Conservation (phyloP, 2,329 filamentous ascomycete genomes). For the Cercospora sesami region DNA sequence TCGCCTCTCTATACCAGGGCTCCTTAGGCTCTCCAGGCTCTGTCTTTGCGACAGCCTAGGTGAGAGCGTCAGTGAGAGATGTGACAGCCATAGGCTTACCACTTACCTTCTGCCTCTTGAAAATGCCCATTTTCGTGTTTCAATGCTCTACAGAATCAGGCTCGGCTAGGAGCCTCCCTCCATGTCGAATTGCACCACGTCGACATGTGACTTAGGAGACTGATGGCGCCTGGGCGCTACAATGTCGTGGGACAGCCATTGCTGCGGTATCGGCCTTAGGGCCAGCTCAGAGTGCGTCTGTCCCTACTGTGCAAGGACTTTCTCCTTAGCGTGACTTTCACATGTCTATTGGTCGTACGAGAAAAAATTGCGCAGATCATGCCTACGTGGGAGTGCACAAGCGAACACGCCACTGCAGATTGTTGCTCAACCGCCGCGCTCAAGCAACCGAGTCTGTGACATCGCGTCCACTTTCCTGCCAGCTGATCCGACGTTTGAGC, state of each 20-base stretch:
- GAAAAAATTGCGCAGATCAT: not conserved
- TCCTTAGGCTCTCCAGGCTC: conserved; percentile 13
- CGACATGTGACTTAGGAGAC: conserved; percentile 1
- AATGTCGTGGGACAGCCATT: conserved; percentile 7
- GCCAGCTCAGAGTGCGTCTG: not conserved
- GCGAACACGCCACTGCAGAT: not conserved
- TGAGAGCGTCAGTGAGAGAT: not conserved
- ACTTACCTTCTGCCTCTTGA: conserved; percentile 15
- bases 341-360: not conserved
- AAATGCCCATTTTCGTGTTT: conserved; percentile 15
- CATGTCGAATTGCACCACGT: not conserved
- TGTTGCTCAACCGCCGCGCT: not conserved
- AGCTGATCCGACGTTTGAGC: not conserved
- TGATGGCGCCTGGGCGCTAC: not conserved
- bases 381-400: conserved; percentile 1
- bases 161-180: not conserved
- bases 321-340: not conserved
- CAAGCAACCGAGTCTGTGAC: not conserved
- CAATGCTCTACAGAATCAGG: not conserved
- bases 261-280: conserved; percentile 19
- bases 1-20: conserved; percentile 18
- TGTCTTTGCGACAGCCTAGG: not conserved
- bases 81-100: not conserved
- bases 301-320: not conserved
- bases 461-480: conserved; percentile 5